Evolutionary conservation across 208 protist species (phyloP), one percentile per base, ranked within the genome.

Genomic region (Novymonas esmeraldas): DNA sequence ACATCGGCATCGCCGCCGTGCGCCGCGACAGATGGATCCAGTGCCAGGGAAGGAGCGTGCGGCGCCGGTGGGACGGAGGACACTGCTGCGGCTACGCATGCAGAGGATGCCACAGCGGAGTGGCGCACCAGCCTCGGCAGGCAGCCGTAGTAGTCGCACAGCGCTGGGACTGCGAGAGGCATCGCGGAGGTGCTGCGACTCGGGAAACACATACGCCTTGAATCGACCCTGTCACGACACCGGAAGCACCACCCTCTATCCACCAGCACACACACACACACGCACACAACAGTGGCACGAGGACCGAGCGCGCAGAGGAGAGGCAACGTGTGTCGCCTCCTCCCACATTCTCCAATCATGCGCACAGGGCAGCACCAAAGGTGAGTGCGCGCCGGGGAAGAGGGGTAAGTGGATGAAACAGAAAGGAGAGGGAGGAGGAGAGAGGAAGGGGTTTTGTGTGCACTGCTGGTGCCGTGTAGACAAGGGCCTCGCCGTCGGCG

Each of bases 91-190:
- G 51, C 4, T 55, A 39, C 45, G 48, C 45, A 41, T 45, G 63
- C 39, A 1, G 56, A 29, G 38, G 64, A 38, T 26, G n/a, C 9
- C 14, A 45, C n/a, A 0, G 61, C 46, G 5, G 70, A 20, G 29
- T 70, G 61, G 18, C 70, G 62, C 6, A 74, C 57, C 0, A 82
- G 57, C 20, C 52, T 71, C 22, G 74, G 74, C 39, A 85, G 29
- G 33, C 56, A 66, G 24, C 78, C 82, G 59, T 84, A 83, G 39
- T 83, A 87, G 45, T 84, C 77, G 49, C 82, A 84, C 6, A 29
- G 45, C 7, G 66, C 63, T 10, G 54, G 29, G 36, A 42, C 31
- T 28, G 31, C 42, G 16, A 31, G 24, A 52, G 44, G 2, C 42
- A 64, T 64, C 28, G 10, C 24, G 26, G 18, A 14, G 28, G 16